Evolutionary conservation across 306 rosid genomes (phyloP).

Genomic region (Pachyrhizus erosus): DNA sequence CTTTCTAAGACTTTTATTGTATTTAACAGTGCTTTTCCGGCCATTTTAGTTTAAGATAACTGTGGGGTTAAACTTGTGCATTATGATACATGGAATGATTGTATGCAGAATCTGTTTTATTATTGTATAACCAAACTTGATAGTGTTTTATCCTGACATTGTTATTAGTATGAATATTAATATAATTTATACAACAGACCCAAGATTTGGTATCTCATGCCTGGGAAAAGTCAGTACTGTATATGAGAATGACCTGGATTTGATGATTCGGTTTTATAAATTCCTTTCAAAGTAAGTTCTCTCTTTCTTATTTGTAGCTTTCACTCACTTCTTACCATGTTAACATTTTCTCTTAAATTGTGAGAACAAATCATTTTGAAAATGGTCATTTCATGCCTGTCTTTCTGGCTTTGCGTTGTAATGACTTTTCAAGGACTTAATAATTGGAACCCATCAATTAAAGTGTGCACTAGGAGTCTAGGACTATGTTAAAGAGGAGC

Average conservation of each 20-base stretch:
- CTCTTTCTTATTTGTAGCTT: not conserved
- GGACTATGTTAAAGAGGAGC: conserved; percentile 11
- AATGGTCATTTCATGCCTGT: conserved; percentile 3
- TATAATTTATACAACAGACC: conserved; percentile 57
- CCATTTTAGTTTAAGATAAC: conserved; percentile 25
- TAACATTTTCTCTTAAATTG: conserved; percentile 5
- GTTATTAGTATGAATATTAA: not conserved
- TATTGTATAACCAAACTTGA: not conserved
- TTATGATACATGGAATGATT: conserved; percentile 22
- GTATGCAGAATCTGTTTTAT: conserved; percentile 26
- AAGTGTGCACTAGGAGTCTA: not conserved
- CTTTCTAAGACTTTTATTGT: not conserved
- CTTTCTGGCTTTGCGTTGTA: conserved; percentile 30
- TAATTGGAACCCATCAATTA: not conserved
- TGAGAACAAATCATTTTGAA: not conserved
- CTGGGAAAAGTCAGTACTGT: conserved; percentile 69
- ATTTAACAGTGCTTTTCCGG: not conserved
- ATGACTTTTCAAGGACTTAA: conserved; percentile 24
- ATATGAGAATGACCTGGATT: conserved; percentile 77
- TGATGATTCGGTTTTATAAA: conserved; percentile 73
- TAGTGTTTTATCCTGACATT: not conserved
- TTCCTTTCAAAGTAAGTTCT: conserved; percentile 66
- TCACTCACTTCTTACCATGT: conserved; percentile 15
- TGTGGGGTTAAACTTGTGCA: not conserved
- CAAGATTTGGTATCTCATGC: conserved; percentile 75